These are phyloP conservation scores for Raphidocelis subcapitata DNA, from an alignment of 139 green algal species.

Conservation along the genomic window DNA sequence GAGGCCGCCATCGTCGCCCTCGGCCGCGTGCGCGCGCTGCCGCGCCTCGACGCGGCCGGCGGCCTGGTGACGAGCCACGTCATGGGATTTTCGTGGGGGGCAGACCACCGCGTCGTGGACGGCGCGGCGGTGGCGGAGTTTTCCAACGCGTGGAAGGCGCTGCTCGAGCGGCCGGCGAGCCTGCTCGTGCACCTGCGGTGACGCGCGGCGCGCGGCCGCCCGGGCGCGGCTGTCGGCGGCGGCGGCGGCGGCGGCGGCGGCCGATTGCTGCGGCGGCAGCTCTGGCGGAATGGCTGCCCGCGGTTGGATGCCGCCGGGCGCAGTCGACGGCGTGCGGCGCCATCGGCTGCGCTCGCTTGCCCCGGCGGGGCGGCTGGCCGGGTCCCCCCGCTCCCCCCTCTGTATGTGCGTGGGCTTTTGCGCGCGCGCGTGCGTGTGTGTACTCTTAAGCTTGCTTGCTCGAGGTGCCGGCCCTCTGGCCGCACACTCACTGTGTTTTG, in stretches of 20 bases:
- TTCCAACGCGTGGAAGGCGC: constrained; percentile 57
- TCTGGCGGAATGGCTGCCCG: too few species aligned
- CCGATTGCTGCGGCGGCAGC: neutral
- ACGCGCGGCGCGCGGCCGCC: neutral
- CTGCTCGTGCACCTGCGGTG: constrained; percentile 70
- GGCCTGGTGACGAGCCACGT: constrained; percentile 12
- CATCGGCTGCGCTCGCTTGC: too few species aligned
- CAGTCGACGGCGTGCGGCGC: too few species aligned
- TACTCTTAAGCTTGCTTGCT: neutral
- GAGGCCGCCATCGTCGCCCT: constrained; percentile 88
- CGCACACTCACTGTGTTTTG: too few species aligned
- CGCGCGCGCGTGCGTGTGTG: constrained; percentile 4
- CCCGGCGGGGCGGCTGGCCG: too few species aligned
- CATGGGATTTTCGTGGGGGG: constrained; percentile 69
- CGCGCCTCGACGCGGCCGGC: constrained; percentile 28
- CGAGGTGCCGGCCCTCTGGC: too few species aligned
- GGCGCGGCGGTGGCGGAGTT: constrained; percentile 80
- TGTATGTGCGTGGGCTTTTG: constrained; percentile 1
- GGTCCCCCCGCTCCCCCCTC: neutral
- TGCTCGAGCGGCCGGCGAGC: constrained; percentile 68
- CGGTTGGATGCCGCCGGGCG: too few species aligned
- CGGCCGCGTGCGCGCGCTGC: constrained; percentile 52
- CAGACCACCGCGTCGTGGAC: constrained; percentile 88
- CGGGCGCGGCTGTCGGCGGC: neutral
- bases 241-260: too few species aligned